Evolutionary conservation across 2,329 filamentous ascomycete genomes (phyloP).

Genomic region (Epicoccum sorghinum): DNA sequence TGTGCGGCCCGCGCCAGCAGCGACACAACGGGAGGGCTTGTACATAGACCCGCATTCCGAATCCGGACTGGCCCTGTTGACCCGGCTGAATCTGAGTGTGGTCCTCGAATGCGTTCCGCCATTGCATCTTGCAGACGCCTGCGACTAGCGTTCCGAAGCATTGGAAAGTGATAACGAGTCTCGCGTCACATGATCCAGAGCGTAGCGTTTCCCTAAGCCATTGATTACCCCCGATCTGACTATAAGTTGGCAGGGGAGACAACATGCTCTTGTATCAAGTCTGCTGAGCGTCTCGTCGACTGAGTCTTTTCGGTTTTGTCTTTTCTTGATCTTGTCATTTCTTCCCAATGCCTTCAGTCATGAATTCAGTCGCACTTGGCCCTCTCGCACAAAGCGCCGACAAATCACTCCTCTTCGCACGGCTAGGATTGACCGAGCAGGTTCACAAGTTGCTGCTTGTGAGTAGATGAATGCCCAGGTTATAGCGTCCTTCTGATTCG

Average conservation of each 20-base stretch:
- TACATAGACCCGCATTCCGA: constrained; percentile 21
- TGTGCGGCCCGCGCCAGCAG: constrained; percentile 25
- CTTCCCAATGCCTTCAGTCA: not conserved
- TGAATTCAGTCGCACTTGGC: constrained; percentile 5
- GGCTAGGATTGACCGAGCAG: constrained; percentile 50
- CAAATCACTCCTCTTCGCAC: constrained; percentile 52
- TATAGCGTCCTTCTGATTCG: not conserved
- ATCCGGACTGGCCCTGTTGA: constrained; percentile 19
- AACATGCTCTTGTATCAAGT: not conserved
- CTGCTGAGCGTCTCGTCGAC: constrained; percentile 3
- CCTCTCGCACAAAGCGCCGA: constrained; percentile 53
- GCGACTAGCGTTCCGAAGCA: constrained; percentile 22
- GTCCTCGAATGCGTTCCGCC: constrained; percentile 24
- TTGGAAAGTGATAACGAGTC: constrained; percentile 27
- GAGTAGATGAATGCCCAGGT: constrained; percentile 12
- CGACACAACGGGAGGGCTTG: constrained; percentile 27
- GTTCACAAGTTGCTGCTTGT: constrained; percentile 56
- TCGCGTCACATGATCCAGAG: constrained; percentile 31
- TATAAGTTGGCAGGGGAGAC: constrained; percentile 27
- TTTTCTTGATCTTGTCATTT: constrained; percentile 5
- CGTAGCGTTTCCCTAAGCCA: constrained; percentile 15
- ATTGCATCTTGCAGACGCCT: constrained; percentile 26
- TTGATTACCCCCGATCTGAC: constrained; percentile 10
- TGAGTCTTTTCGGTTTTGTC: constrained; percentile 20
- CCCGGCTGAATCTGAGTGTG: constrained; percentile 16